These are phyloP conservation scores for Claviceps sp. DNA, from an alignment of 2,329 filamentous ascomycete genomes.

Conservation along the genomic window DNA sequence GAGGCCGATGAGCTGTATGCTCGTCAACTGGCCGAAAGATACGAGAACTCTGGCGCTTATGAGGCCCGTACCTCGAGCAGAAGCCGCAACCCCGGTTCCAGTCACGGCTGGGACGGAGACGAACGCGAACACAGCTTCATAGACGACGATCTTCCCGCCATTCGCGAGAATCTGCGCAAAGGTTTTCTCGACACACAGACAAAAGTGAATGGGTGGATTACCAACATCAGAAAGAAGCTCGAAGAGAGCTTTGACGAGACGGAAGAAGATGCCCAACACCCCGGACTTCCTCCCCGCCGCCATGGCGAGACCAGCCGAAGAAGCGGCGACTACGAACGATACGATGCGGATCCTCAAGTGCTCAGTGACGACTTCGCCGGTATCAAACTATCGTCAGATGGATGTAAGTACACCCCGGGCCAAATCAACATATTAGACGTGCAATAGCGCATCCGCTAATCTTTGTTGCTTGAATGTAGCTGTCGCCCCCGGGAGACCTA, in stretches of 20 bases:
- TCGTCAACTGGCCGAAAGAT: constrained; percentile 84
- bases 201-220: constrained; percentile 88
- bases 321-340: constrained; percentile 80
- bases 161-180: constrained; percentile 84
- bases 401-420: constrained; percentile 33
- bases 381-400: constrained; percentile 48
- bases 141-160: constrained; percentile 88
- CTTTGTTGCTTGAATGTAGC: constrained; percentile 7
- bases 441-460: neutral
- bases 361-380: constrained; percentile 78
- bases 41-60: constrained; percentile 50
- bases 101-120: constrained; percentile 29
- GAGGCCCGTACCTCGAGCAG: constrained; percentile 41
- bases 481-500: constrained; percentile 11
- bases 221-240: constrained; percentile 79
- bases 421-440: neutral
- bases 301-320: constrained; percentile 51
- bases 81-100: constrained; percentile 25
- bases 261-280: constrained; percentile 27
- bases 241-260: constrained; percentile 76
- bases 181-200: constrained; percentile 90
- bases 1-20: constrained; percentile 87
- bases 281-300: constrained; percentile 27
- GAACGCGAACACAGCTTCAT: constrained; percentile 80
- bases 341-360: constrained; percentile 87